These are phyloP conservation scores for Colletotrichum cereale DNA, from an alignment of 2,329 filamentous ascomycete species.

Conservation along the genomic window DNA sequence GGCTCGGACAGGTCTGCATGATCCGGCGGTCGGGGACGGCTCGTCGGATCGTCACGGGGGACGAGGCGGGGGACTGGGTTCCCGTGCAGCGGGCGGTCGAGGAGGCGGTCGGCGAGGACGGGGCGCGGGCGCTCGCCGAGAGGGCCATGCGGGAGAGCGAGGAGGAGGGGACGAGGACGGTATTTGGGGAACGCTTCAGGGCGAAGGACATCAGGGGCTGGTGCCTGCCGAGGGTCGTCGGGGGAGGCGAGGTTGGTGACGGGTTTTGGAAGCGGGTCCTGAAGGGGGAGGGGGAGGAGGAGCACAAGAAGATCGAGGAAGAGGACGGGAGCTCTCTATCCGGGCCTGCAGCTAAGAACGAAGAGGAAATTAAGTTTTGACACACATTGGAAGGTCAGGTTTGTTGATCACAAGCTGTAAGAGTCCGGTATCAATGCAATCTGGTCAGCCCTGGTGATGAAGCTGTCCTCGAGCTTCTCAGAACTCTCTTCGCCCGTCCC, in stretches of 20 bases:
- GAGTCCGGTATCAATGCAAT: neutral
- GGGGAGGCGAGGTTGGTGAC: neutral
- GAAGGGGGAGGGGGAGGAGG: neutral
- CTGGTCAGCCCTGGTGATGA: neutral
- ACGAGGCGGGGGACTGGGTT: neutral
- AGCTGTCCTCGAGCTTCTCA: neutral
- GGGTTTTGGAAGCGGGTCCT: neutral
- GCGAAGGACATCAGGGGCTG: conserved; percentile 18
- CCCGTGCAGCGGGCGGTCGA: neutral
- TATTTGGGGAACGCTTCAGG: conserved; percentile 16
- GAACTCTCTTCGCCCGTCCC: neutral
- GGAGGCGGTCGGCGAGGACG: neutral
- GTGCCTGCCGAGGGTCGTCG: conserved; percentile 1
- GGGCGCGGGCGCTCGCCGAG: conserved; percentile 1
- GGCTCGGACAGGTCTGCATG: neutral
- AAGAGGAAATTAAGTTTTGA: too few relatives aligned
- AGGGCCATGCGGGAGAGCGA: neutral
- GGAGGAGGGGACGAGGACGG: neutral
- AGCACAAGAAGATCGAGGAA: neutral
- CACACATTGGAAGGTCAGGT: neutral
- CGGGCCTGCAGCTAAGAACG: too few relatives aligned
- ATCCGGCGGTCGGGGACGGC: conserved; percentile 3
- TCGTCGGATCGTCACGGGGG: neutral
- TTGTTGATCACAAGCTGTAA: neutral
- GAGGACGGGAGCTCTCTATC: neutral